Evolutionary conservation across 208 protist species (phyloP), one percentile per base, ranked within the genome.

Genomic region (Trypanosoma avium): DNA sequence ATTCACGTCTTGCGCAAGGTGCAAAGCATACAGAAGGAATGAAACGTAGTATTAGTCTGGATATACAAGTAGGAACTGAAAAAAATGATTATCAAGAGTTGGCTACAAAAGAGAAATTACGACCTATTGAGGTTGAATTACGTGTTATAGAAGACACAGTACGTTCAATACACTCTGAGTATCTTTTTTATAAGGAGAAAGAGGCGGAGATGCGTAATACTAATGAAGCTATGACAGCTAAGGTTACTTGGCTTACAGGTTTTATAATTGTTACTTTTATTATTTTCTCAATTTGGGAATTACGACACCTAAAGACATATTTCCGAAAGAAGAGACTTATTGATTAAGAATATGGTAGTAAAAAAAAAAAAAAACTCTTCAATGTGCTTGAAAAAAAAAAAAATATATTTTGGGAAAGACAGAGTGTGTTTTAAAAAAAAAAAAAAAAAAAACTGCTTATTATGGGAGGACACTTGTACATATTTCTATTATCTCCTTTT

Each of bases 311-410:
- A 17, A 88, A 93, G 78, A 58, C 59, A 22, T 96, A 90, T 71
- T 94, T 96, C 72, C 71, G 77, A 36, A 93, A 91, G 75, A 96
- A 96, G 76, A 82, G 90, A 50, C 88, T 96, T 73, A 96, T 96
- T 68, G 90, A 96, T 60, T 96, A 82, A 75, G 40, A 21, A 21
- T 45, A 26, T 21, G 24, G 24, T 29, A 19, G 8, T 40, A 35
- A 5, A 33, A 53, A n/a, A n/a, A n/a, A n/a, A n/a, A n/a, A n/a
- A n/a, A n/a, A n/a, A n/a, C n/a, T n/a, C n/a, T n/a, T n/a, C 26
- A 0, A 17, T 33, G 8, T 53, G n/a, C 35, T 9, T 42, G 40
- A 19, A 6, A 19, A 9, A 7, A 38, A 15, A 40, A 35, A 6
- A 47, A 7, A 58, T n/a, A n/a, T n/a, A n/a, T n/a, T n/a, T n/a